Base-by-base conservation (phyloP, 1,284 basidiomycete species). In the Boletellus deceptivus region DNA sequence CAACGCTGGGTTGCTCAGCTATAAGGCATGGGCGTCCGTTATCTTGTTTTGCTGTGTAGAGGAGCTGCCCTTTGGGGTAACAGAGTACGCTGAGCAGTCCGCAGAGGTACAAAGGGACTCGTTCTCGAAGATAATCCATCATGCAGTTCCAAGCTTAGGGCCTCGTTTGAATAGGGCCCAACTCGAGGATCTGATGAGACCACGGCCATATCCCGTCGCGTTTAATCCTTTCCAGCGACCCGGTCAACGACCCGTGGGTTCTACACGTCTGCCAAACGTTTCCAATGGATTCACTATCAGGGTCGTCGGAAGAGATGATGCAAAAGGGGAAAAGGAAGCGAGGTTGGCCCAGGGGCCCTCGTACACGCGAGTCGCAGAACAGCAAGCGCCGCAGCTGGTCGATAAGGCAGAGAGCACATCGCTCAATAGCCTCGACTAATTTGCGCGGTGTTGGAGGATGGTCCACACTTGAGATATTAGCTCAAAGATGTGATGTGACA, bases 81-180 rank as follows among this genome's bases (percentile, higher is more conserved):
- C 73, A 1, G 74, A 76, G 45, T 75, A 75, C 29, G 64, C 69
- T 14, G 71, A 74, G 34, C 71, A 75, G 47, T 73, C 68, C 8
- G 61, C 63, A 2, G 72, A 74, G 56, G 55, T 59, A 24, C 69
- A 73, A 49, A 55, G 50, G 7, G 60, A 61, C 11, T 56, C 55
- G 9, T 57, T 73, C 36, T 48, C 67, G 17, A 58, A 64, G 51
- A 62, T 65, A 24, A 55, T 72, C 14, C 49, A 56, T 8, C 53
- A 58, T 27, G 59, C 59, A 11, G 38, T 59, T n/a, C 60, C 65
- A 4, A 55, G 46, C 31, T 49, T 67, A 33, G 57, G 46, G 34
- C 54, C 60, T 27, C 62, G 59, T 7, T 51, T 67, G 60, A 57
- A 35, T 39, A 61, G 50, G 18, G 34, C 46, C 24, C 58, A 64